Conservation (phyloP, 257 asterid genomes). For the Linaria vulgaris region DNA sequence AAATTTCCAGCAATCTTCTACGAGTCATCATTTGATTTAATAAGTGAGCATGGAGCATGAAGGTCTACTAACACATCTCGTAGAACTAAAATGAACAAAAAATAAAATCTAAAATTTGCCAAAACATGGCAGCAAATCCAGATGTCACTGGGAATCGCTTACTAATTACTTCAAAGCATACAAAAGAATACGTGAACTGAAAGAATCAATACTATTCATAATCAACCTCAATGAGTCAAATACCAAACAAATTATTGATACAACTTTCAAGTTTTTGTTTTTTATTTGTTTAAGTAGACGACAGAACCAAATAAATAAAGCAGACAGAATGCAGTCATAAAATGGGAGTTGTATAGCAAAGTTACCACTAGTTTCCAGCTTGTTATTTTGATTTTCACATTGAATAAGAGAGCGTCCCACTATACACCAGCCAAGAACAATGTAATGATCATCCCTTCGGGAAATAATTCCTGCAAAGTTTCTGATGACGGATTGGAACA, state of each 20-base stretch:
- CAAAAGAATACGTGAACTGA: too few relatives aligned
- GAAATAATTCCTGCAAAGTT: conserved; percentile 48
- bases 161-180: background rate
- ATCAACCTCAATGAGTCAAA: background rate
- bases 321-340: background rate
- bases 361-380: conserved; percentile 56
- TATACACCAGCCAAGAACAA: conserved; percentile 85
- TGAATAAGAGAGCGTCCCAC: conserved; percentile 72
- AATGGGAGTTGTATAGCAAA: background rate
- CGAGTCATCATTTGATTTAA: background rate
- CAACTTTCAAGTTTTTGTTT: background rate
- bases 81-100: background rate
- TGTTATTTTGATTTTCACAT: conserved; percentile 40
- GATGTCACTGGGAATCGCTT: background rate
- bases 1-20: background rate
- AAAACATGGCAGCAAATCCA: conserved; percentile 1
- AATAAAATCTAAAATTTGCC: background rate
- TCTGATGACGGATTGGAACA: conserved; percentile 49
- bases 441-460: conserved; percentile 66
- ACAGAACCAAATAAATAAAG: background rate
- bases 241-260: background rate
- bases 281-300: background rate
- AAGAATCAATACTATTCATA: background rate
- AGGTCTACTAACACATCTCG: background rate
- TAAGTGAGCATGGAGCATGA: background rate